These are phyloP conservation scores for Cubamyces lactineus DNA, from an alignment of 768 basidiomycete species.

Conservation along the genomic window DNA sequence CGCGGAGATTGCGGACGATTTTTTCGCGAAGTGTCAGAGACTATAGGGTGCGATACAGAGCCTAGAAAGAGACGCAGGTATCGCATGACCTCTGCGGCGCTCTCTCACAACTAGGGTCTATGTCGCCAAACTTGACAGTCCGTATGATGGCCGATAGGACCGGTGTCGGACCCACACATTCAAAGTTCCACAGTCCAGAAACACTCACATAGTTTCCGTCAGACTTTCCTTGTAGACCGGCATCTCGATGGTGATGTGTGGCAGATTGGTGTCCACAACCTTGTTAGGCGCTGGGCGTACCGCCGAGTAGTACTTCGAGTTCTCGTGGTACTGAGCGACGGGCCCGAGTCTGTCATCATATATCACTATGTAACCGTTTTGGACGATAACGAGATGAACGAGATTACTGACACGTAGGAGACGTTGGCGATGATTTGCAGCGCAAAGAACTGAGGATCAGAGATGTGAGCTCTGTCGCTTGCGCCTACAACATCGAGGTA, in stretches of 20 bases:
- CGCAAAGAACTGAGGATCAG: constrained; percentile 62
- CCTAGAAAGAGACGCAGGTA: too few species aligned
- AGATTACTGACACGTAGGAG: constrained; percentile 60
- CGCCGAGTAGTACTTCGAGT: constrained; percentile 83
- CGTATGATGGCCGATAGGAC: background rate
- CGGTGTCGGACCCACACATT: background rate
- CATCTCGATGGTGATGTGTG: constrained; percentile 79
- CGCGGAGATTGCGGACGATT: constrained; percentile 12
- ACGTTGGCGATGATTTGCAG: constrained; percentile 66
- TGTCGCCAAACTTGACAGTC: too few species aligned
- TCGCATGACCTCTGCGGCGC: background rate
- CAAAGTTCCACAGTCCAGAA: too few species aligned
- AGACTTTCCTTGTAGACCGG: constrained; percentile 90
- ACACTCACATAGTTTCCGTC: constrained; percentile 76
- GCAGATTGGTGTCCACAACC: constrained; percentile 63
- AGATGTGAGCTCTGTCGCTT: too few species aligned
- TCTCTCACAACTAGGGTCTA: background rate
- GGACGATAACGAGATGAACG: background rate
- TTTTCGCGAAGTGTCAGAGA: background rate
- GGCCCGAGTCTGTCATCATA: constrained; percentile 86
- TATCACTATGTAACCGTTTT: too few species aligned
- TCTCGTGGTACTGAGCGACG: constrained; percentile 83
- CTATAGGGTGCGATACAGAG: too few species aligned
- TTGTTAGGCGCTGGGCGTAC: constrained; percentile 60
- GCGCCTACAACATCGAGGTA: background rate